phyloP scores from a whole-genome alignment of 768 basidiomycete genomes.

The Suillus brevipes region DNA sequence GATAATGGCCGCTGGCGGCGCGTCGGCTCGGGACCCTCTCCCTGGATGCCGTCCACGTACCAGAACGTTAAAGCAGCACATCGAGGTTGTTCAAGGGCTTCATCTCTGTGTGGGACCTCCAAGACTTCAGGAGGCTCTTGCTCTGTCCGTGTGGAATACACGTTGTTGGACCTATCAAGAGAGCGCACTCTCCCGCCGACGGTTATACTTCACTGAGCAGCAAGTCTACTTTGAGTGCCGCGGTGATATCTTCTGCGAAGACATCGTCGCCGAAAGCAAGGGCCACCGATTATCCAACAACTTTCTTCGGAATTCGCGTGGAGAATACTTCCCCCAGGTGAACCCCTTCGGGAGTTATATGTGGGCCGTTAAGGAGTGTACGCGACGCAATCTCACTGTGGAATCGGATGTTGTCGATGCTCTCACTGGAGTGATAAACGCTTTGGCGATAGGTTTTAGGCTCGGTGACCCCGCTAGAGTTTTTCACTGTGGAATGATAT shows the following conservation, averaged over 20 bases:
- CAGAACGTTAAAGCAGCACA: not conserved
- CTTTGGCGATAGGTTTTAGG: not conserved
- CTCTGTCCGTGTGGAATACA: constrained; percentile 17
- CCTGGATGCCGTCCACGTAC: constrained; percentile 1
- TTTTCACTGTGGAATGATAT: not conserved
- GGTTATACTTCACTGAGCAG: constrained; percentile 22
- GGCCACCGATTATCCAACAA: not conserved
- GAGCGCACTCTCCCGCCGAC: constrained; percentile 18
- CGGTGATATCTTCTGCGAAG: constrained; percentile 22
- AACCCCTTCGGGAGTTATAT: not conserved
- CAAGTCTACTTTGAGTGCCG: constrained; percentile 24
- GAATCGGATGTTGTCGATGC: not conserved
- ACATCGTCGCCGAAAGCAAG: constrained; percentile 21
- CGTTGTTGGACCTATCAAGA: constrained; percentile 30
- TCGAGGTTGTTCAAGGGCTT: constrained; percentile 9
- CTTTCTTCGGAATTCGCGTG: no score
- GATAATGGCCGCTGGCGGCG: constrained; percentile 9
- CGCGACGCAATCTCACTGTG: not conserved
- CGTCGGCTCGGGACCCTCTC: not conserved
- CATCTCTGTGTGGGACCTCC: constrained; percentile 19
- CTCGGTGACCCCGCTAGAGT: not conserved
- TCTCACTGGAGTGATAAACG: not conserved
- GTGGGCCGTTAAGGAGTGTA: not conserved
- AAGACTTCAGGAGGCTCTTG: constrained; percentile 8
- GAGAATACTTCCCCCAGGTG: not conserved